Evolutionary conservation across 2,329 filamentous ascomycete genomes (phyloP), one percentile per base, ranked within the genome.

Genomic region (Phoma sp.): DNA sequence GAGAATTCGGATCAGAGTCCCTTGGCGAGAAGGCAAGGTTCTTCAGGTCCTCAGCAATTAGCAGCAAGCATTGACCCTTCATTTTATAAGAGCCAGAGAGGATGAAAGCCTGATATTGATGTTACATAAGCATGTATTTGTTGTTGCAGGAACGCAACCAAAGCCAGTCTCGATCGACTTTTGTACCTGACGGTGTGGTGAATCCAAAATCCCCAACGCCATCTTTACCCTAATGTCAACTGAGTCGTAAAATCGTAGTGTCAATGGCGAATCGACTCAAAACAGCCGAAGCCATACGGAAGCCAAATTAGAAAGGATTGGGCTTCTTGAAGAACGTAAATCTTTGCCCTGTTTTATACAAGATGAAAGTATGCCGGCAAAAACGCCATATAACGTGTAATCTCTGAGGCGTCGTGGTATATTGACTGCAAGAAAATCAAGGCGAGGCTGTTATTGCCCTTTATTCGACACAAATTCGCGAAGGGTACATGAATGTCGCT

Each of bases 401-500:
- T 7, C 30, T 13, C 35, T 23, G 8, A 33, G 14, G 11, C 10
- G 14, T 5, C 1, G 32, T 8, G 4, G 22, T 37, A n/a, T 4
- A 39, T n/a, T 7, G 8, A 41, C 25, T 38, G n/a, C 30, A 8
- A 18, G 4, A 23, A 45, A 27, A 40, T 37, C 36, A 29, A 27
- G 25, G 22, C 7, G 32, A 50, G 38, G 36, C 9, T n/a, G 4
- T n/a, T 24, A 5, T n/a, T 24, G 7, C 25, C 37, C 10, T 10
- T 5, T 24, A 22, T 9, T n/a, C 29, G 42, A 18, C n/a, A 41
- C 6, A 33, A 22, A 22, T 36, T 47, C 30, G 30, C 13, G 38
- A 38, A 30, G 22, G 27, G 32, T 55, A 55, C 46, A 50, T 46
- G 46, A 55, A 50, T 14, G 4, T 29, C 30, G 8, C 37, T 37